These are phyloP conservation scores for Pleurotus salmoneostramineus DNA, from an alignment of 768 basidiomycete species.

Conservation along the genomic window DNA sequence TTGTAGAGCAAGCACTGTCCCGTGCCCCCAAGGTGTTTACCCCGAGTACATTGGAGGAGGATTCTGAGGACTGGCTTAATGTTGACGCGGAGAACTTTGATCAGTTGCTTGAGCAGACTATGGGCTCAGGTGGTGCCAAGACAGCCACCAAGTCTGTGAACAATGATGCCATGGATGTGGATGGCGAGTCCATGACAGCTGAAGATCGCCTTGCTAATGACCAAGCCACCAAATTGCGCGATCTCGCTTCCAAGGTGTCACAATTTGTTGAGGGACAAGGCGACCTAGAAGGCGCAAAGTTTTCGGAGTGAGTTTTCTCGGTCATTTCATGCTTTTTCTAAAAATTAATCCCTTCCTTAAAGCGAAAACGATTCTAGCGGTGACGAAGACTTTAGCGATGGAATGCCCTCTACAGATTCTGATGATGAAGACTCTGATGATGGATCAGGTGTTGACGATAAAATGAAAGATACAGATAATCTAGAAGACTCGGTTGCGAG, in stretches of 20 bases:
- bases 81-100: constrained; percentile 77
- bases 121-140: constrained; percentile 16
- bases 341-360: not conserved
- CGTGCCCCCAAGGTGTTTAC: constrained; percentile 26
- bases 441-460: constrained; percentile 35
- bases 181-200: constrained; percentile 25
- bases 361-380: constrained; percentile 74
- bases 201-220: constrained; percentile 55
- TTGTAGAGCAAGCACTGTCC: constrained; percentile 62
- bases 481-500: constrained; percentile 29
- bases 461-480: constrained; percentile 14
- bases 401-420: constrained; percentile 41
- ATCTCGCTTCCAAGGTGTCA: constrained; percentile 82
- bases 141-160: constrained; percentile 12
- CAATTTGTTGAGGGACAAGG: constrained; percentile 91
- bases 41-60: constrained; percentile 44
- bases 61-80: constrained; percentile 83
- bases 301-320: constrained; percentile 68
- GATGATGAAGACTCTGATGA: constrained; percentile 35
- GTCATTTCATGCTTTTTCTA: not conserved
- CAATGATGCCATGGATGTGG: constrained; percentile 48
- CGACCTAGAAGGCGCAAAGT: constrained; percentile 82
- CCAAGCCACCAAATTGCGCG: constrained; percentile 67
- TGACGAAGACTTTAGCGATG: constrained; percentile 50
- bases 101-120: constrained; percentile 52